A percentile compares a stretch with the other conserved stretches of the same genome.
These are phyloP conservation scores for Citrus reticulata DNA, from an alignment of 345 rosid genomes.

Conservation along the genomic window DNA sequence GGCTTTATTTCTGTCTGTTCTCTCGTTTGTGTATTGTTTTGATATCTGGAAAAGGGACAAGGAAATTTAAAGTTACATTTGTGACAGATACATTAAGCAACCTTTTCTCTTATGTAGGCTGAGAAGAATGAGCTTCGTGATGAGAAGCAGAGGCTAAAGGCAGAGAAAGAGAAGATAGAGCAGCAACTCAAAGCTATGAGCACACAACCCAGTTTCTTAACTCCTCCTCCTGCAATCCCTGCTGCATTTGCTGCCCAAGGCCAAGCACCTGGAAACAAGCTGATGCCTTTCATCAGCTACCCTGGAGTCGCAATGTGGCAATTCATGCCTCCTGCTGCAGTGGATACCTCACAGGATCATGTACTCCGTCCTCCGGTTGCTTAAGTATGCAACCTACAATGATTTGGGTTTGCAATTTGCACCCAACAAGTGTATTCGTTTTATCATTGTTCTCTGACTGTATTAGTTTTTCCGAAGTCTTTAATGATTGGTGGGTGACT, in stretches of 20 bases:
- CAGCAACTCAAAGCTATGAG: conserved; percentile 61
- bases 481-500: conserved; percentile 41
- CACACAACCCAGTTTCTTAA: conserved; percentile 64
- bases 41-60: neutral
- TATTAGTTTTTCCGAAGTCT: conserved; percentile 31
- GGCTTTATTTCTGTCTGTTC: neutral
- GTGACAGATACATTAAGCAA: neutral
- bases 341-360: conserved; percentile 94
- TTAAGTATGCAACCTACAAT: conserved; percentile 20
- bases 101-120: conserved; percentile 31
- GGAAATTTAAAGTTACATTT: neutral
- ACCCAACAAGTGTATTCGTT: conserved; percentile 34
- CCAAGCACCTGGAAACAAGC: conserved; percentile 83
- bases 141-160: conserved; percentile 65
- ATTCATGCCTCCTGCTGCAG: conserved; percentile 95
- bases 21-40: neutral
- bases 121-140: conserved; percentile 87
- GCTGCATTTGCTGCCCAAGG: conserved; percentile 74
- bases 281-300: conserved; percentile 84
- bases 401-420: conserved; percentile 41
- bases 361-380: conserved; percentile 95
- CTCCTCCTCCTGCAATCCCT: conserved; percentile 53
- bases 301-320: conserved; percentile 99
- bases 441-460: conserved; percentile 32
- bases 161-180: conserved; percentile 66